These are phyloP conservation scores for Gloeostereum incarnatum DNA, from an alignment of 768 basidiomycete genomes.

Conservation along the genomic window DNA sequence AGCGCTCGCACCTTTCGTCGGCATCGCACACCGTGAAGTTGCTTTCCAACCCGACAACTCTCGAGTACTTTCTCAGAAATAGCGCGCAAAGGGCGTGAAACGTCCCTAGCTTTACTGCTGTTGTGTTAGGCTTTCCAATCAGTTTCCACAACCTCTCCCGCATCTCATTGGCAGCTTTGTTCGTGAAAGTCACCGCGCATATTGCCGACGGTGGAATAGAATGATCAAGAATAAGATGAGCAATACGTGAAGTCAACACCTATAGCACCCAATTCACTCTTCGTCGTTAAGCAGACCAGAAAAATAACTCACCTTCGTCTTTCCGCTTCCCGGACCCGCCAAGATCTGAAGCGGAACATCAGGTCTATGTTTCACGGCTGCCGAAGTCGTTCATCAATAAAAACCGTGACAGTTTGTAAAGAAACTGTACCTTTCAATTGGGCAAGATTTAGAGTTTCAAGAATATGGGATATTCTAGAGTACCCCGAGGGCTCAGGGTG, in stretches of 20 bases:
- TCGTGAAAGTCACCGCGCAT: constrained; percentile 33
- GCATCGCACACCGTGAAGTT: constrained; percentile 83
- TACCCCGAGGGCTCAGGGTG: too few relatives aligned
- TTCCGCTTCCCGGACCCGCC: constrained; percentile 72
- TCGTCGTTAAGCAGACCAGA: not conserved
- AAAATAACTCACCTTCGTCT: constrained; percentile 43
- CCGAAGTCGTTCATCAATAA: too few relatives aligned
- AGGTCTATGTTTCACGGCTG: too few relatives aligned
- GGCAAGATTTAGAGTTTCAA: too few relatives aligned
- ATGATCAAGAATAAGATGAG: constrained; percentile 50
- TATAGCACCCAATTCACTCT: constrained; percentile 9
- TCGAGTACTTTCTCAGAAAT: constrained; percentile 60
- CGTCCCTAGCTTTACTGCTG: constrained; percentile 58
- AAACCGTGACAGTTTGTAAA: too few relatives aligned
- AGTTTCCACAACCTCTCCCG: constrained; percentile 54
- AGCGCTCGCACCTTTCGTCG: constrained; percentile 54
- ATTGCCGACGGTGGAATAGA: constrained; percentile 44
- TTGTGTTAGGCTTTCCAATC: constrained; percentile 50
- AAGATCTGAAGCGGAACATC: constrained; percentile 72
- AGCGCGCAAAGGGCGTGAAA: constrained; percentile 71
- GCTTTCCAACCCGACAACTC: constrained; percentile 43
- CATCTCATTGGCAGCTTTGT: constrained; percentile 64
- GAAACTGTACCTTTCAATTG: too few relatives aligned
- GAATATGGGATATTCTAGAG: too few relatives aligned
- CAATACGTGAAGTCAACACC: constrained; percentile 63